These are phyloP conservation scores for Striga hermonthica DNA, from an alignment of 305 asterid genomes.

Conservation along the genomic window DNA sequence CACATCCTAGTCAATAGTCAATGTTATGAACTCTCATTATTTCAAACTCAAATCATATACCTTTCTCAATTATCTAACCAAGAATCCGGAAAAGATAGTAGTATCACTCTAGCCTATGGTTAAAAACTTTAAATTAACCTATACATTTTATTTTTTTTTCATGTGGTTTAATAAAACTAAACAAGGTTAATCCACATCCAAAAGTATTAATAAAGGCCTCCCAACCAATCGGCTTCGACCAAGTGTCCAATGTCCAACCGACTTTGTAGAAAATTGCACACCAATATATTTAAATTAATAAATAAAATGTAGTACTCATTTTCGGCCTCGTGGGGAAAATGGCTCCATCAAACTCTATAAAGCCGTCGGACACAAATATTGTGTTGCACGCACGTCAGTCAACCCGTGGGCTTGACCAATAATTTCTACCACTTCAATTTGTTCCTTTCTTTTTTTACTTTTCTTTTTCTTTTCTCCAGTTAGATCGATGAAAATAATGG, in stretches of 20 bases:
- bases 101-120: not conserved
- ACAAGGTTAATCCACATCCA: not conserved
- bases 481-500: not conserved
- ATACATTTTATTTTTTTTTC: not conserved
- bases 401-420: constrained; percentile 7
- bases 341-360: not conserved
- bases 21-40: too few relatives aligned
- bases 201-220: too few relatives aligned
- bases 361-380: constrained; percentile 12
- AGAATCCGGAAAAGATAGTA: not conserved
- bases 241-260: not conserved
- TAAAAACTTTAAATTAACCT: not conserved
- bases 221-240: not conserved
- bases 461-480: not conserved
- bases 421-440: not conserved
- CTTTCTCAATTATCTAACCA: too few relatives aligned
- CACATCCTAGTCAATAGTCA: too few relatives aligned
- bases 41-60: too few relatives aligned
- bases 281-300: too few relatives aligned
- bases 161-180: not conserved
- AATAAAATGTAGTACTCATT: too few relatives aligned
- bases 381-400: constrained; percentile 20
- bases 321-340: too few relatives aligned
- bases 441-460: not conserved
- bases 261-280: not conserved